Percentiles rank a stretch among this genome's conserved stretches.
Evolutionary conservation across 2,329 filamentous ascomycete species (phyloP).

Genomic region (Gnomoniopsis sp.): DNA sequence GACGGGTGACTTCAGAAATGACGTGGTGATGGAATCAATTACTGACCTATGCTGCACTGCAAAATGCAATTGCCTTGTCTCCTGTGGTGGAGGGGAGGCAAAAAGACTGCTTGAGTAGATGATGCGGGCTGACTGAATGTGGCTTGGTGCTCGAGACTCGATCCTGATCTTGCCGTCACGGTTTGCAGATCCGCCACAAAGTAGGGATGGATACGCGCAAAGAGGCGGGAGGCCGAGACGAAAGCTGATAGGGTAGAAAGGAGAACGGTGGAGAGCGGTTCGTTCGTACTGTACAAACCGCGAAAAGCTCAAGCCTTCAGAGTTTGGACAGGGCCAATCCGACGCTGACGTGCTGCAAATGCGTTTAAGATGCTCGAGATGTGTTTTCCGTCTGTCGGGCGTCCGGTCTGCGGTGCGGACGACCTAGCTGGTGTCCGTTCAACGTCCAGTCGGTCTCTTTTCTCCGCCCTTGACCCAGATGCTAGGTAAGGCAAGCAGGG

Average conservation of each 20-base stretch:
- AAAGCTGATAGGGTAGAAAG: not conserved
- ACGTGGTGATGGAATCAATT: not conserved
- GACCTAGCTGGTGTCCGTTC: no score
- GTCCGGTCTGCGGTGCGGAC: no score
- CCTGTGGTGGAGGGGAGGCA: not conserved
- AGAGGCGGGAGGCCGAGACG: not conserved
- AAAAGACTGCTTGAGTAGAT: not conserved
- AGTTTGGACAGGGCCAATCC: no score
- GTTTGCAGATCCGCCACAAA: constrained; percentile 5
- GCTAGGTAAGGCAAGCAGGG: no score
- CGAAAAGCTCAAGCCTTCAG: no score
- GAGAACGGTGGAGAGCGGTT: not conserved
- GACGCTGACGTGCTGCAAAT: no score
- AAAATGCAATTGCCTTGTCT: not conserved
- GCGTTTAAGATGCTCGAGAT: no score
- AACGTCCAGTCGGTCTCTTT: no score
- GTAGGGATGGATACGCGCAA: constrained; percentile 2
- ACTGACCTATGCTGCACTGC: constrained; percentile 1
- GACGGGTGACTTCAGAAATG: not conserved
- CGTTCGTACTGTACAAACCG: not conserved
- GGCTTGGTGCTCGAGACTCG: not conserved
- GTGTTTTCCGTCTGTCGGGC: no score
- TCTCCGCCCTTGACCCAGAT: no score
- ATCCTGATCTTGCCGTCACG: constrained; percentile 9
- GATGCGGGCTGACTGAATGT: not conserved